These are phyloP conservation scores for Sporothrix inflata DNA, from an alignment of 2,329 filamentous ascomycete genomes.

Conservation along the genomic window DNA sequence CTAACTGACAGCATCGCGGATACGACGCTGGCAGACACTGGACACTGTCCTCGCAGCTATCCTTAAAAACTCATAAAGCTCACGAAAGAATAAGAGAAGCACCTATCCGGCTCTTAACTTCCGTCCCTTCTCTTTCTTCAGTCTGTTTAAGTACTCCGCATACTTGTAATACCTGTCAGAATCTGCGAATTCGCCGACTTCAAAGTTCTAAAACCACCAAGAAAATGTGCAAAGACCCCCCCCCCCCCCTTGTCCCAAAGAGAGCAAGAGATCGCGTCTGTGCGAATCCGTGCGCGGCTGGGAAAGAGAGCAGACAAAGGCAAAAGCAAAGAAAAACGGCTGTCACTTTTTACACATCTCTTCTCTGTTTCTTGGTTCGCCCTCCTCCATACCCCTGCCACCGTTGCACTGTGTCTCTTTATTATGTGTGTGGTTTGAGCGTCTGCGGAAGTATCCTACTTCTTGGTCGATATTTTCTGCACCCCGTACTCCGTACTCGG, in stretches of 20 bases:
- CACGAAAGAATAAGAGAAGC: neutral
- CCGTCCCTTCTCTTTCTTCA: neutral
- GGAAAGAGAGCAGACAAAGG: neutral
- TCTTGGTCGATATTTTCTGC: neutral
- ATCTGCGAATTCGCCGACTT: neutral
- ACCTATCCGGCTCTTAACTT: neutral
- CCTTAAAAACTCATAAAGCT: too few species aligned
- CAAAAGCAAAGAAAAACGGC: neutral
- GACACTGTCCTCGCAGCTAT: neutral
- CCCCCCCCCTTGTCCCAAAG: slow-evolving; percentile 6
- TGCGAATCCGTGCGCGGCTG: slow-evolving; percentile 19
- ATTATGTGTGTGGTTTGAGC: neutral
- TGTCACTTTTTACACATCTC: slow-evolving; percentile 7
- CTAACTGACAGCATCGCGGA: neutral
- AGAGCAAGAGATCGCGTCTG: slow-evolving; percentile 12
- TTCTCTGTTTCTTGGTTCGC: neutral
- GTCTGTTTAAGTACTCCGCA: neutral
- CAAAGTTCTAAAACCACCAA: too few species aligned
- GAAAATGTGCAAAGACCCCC: slow-evolving; percentile 7
- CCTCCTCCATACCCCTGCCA: slow-evolving; percentile 2
- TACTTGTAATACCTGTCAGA: neutral
- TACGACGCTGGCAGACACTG: slow-evolving; percentile 4
- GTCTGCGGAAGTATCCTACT: neutral
- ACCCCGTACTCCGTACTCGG: neutral
- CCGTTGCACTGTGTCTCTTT: neutral